These are phyloP conservation scores for Mimosa pudica DNA, from an alignment of 306 rosid species.

Conservation along the genomic window DNA sequence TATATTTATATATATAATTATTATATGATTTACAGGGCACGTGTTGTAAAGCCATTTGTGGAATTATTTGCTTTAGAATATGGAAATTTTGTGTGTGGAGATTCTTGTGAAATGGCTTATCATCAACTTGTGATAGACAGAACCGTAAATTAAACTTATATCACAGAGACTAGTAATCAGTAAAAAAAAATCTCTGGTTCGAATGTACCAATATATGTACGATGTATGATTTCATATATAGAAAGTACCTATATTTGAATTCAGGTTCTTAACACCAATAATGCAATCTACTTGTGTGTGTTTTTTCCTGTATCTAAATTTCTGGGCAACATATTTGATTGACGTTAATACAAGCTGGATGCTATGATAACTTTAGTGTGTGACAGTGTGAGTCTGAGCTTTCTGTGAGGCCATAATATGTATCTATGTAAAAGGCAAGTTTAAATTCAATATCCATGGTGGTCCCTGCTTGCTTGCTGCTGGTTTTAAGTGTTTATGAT, in stretches of 20 bases:
- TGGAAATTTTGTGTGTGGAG: neutral
- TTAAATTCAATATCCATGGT: neutral
- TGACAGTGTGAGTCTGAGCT: neutral
- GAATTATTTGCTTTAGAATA: neutral
- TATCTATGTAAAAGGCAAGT: neutral
- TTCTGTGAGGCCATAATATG: neutral
- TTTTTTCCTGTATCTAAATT: neutral
- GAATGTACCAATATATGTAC: too few species aligned
- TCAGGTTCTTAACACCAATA: too few species aligned
- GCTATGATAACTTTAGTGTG: neutral
- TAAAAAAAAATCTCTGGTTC: too few species aligned
- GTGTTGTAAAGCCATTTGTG: constrained; percentile 33
- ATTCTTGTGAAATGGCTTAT: neutral
- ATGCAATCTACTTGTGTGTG: too few species aligned
- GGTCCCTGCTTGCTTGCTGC: neutral
- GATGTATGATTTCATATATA: too few species aligned
- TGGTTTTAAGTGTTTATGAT: neutral
- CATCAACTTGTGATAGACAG: neutral
- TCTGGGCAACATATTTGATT: neutral
- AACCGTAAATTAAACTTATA: too few species aligned
- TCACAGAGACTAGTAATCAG: too few species aligned
- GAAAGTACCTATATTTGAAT: too few species aligned
- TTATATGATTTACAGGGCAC: constrained; percentile 19
- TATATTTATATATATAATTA: too few species aligned
- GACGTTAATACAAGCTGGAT: neutral